Percentiles rank a stretch among this genome's conserved stretches.
phyloP scores from a whole-genome alignment of 441 rosid species.

The Oxalis stricta region DNA sequence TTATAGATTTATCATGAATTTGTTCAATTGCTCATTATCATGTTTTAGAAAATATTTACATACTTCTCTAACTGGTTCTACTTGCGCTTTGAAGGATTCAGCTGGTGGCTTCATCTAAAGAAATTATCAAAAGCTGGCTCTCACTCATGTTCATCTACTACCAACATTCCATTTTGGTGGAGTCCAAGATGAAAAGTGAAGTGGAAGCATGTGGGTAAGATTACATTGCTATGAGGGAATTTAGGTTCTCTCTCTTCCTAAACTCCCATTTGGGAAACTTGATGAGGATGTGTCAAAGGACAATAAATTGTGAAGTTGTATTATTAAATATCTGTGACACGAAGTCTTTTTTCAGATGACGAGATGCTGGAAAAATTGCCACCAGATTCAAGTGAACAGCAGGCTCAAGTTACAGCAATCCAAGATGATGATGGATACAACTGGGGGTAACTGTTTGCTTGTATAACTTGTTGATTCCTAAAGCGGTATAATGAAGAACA shows the following conservation, averaged over 20 bases:
- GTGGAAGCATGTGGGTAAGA: conserved; percentile 74
- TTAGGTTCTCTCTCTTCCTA: too few relatives aligned
- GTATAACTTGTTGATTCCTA: conserved; percentile 1
- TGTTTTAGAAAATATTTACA: neutral
- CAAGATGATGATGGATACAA: conserved; percentile 81
- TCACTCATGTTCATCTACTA: conserved; percentile 82
- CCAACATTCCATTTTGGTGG: conserved; percentile 85
- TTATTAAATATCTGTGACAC: conserved; percentile 10
- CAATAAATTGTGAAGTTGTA: conserved; percentile 6
- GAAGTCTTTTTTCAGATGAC: conserved; percentile 43
- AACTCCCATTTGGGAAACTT: neutral
- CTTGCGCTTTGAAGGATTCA: conserved; percentile 46
- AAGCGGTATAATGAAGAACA: conserved; percentile 7
- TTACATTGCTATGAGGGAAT: too few relatives aligned
- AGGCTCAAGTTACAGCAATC: conserved; percentile 53
- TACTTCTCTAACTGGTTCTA: conserved; percentile 4
- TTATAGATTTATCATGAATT: neutral
- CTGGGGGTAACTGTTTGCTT: conserved; percentile 70
- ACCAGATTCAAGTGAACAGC: conserved; percentile 80
- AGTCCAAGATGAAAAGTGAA: conserved; percentile 77
- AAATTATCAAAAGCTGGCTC: conserved; percentile 77
- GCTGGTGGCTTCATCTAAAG: conserved; percentile 65
- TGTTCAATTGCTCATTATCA: neutral
- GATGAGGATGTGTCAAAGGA: neutral
- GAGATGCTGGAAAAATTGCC: conserved; percentile 49